phyloP scores from a whole-genome alignment of 2,329 filamentous ascomycete genomes.

The Xylariaceae sp. region DNA sequence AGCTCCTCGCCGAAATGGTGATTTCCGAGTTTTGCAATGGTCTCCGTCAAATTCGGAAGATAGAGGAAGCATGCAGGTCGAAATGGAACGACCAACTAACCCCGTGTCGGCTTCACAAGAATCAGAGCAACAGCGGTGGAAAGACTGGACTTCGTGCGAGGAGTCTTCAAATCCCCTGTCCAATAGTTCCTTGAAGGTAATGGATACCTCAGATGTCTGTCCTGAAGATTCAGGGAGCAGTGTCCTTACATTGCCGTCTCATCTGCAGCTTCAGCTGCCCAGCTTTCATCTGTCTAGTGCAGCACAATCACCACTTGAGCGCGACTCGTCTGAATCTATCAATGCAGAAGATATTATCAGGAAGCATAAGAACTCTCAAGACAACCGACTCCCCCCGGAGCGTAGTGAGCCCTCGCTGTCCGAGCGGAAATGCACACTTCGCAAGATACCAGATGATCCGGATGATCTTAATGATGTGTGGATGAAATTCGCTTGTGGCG shows the following conservation, averaged over 20 bases:
- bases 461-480: slow-evolving; percentile 25
- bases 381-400: too few species aligned
- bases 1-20: slow-evolving; percentile 22
- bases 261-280: slow-evolving; percentile 23
- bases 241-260: slow-evolving; percentile 21
- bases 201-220: not conserved
- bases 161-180: slow-evolving; percentile 1
- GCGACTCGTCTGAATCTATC: not conserved
- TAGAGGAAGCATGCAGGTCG: slow-evolving; percentile 27
- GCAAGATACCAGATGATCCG: not conserved
- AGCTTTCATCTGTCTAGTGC: slow-evolving; percentile 24
- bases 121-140: slow-evolving; percentile 26
- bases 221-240: slow-evolving; percentile 8
- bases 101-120: slow-evolving; percentile 23
- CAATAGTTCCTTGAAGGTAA: slow-evolving; percentile 2
- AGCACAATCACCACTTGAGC: not conserved
- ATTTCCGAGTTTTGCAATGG: slow-evolving; percentile 26
- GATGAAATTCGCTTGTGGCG: slow-evolving; percentile 31
- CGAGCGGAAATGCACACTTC: slow-evolving; percentile 1
- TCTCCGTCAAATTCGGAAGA: slow-evolving; percentile 25
- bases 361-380: not conserved
- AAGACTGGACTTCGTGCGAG: slow-evolving; percentile 17
- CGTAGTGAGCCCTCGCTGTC: not conserved
- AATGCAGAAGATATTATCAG: not conserved
- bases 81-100: slow-evolving; percentile 23